Conservation (phyloP, 2,329 filamentous ascomycete species). For the Clathrospora elynae region DNA sequence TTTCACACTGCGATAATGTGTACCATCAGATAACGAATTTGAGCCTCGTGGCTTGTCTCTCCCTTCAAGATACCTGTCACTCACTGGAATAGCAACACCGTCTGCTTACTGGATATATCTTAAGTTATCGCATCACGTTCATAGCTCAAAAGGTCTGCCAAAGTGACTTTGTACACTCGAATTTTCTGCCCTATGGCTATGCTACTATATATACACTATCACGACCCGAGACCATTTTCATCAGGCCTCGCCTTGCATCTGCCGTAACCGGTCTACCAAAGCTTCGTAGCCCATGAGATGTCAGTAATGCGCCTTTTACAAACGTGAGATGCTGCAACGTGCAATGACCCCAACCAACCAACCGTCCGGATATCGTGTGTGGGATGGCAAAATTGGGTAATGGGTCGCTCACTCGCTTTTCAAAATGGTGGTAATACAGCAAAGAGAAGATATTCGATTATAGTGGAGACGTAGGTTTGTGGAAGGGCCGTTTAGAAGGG, state of each 20-base stretch:
- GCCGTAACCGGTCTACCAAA: conserved; percentile 23
- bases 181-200: conserved; percentile 33
- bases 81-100: no score
- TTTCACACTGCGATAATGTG: conserved; percentile 32
- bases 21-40: conserved; percentile 22
- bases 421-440: conserved; percentile 49
- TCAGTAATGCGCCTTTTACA: conserved; percentile 32
- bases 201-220: conserved; percentile 36
- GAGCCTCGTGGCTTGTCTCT: no score
- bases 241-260: conserved; percentile 19
- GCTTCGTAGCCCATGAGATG: conserved; percentile 28
- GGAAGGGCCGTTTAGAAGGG: conserved; percentile 46
- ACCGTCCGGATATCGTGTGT: conserved; percentile 34
- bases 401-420: conserved; percentile 32
- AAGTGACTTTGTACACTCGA: conserved; percentile 7
- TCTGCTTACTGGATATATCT: no score
- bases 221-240: conserved; percentile 14
- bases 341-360: conserved; percentile 23
- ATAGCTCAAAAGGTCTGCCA: not conserved
- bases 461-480: conserved; percentile 36
- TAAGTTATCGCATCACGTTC: no score
- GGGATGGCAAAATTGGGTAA: conserved; percentile 30
- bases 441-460: conserved; percentile 48
- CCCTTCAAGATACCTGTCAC: no score
- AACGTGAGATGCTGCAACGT: conserved; percentile 19